Evolutionary conservation across 345 rosid genomes (phyloP).

Genomic region (Hevea brasiliensis): DNA sequence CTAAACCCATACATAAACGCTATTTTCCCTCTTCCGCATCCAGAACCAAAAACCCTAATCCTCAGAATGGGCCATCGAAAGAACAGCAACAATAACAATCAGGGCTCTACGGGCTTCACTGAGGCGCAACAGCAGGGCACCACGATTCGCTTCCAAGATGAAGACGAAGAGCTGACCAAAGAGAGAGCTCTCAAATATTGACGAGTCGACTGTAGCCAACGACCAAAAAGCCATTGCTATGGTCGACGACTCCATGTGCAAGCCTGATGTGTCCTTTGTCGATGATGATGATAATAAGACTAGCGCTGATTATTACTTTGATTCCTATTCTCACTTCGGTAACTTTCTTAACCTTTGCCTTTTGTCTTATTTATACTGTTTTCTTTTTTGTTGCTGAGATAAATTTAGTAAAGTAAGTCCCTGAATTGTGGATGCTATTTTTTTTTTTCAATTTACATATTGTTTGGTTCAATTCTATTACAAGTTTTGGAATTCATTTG

Average conservation of each 20-base stretch:
- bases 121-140: slow-evolving; percentile 28
- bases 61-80: slow-evolving; percentile 44
- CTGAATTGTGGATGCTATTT: no score
- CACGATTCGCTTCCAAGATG: slow-evolving; percentile 54
- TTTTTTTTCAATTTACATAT: no score
- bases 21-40: background rate
- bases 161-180: slow-evolving; percentile 39
- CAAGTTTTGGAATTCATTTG: no score
- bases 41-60: slow-evolving; percentile 33
- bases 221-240: slow-evolving; percentile 31
- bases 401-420: no score
- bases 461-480: no score
- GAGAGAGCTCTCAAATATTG: slow-evolving; percentile 46
- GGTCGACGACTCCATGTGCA: slow-evolving; percentile 57
- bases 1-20: slow-evolving; percentile 5
- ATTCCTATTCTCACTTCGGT: slow-evolving; percentile 99
- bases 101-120: slow-evolving; percentile 20
- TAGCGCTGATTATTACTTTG: slow-evolving; percentile 98
- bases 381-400: background rate
- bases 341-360: slow-evolving; percentile 4
- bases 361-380: background rate
- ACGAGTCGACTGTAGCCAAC: slow-evolving; percentile 27
- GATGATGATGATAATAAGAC: slow-evolving; percentile 62
- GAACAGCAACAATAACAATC: slow-evolving; percentile 34
- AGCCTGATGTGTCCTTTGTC: slow-evolving; percentile 38